Evolutionary conservation across 106 monocot species (phyloP), one percentile per base, ranked within the genome.

Genomic region (Phalaenopsis equestris): DNA sequence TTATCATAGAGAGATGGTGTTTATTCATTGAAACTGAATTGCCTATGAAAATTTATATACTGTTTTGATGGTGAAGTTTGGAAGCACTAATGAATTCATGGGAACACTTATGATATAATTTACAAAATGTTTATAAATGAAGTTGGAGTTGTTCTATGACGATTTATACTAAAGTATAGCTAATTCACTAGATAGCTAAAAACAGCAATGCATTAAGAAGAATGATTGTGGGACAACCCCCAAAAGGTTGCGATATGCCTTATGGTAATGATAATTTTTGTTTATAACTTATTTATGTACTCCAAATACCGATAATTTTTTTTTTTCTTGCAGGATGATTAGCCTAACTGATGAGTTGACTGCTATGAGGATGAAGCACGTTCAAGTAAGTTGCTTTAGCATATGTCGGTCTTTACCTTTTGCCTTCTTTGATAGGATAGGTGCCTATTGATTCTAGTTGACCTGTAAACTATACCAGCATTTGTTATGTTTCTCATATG

Each of bases 261-360:
- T 38, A 70, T 70, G 21, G 24, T 65, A 65, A 41, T 70, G 39
- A 70, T 70, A 12, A 70, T 68, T 68, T 68, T 68, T 19, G 9
- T 38, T 68, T 0, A 68, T 30, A 68, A 16, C 11, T 68, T 68
- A 68, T 70, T 21, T 70, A 39, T 70, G 36, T 70, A 39, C 39
- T 70, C 16, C 15, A 70, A 39, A 37, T 5, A 70, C 37, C 8
- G 38, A 24, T 68, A 7, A 1, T 15, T 21, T 19, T 74, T 41
- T 41, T 30, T 78, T 76, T 19, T 49, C 49, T 77, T 23, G 80
- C 85, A 95, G 94, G 83, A 85, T 95, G 90, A 84, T 86, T 56
- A 61, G 55, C 67, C 80, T 95, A 78, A 87, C 88, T 61, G 90
- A 92, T 85, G 94, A 95, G 75, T 67, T 92, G 77, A 88, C 84